A percentile compares a stretch with the other conserved stretches of the same genome.
Conservation (phyloP, 805 yeast species). For the Pichia pseudocactophila region DNA sequence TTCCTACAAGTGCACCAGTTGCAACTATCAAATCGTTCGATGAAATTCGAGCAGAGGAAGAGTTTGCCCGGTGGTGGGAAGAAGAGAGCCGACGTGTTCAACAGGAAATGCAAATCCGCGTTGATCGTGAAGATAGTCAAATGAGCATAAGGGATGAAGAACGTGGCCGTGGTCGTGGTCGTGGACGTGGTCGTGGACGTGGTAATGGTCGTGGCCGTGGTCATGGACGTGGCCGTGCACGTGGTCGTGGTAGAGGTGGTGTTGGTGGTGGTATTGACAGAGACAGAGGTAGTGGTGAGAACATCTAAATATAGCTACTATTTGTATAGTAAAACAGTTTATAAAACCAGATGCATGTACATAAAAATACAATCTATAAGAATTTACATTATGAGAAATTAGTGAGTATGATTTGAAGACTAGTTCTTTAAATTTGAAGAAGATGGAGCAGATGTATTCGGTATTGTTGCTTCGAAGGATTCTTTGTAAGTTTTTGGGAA, state of each 20-base stretch:
- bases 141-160: background rate
- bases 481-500: slow-evolving; percentile 7
- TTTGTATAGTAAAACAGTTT: background rate
- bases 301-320: background rate
- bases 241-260: background rate
- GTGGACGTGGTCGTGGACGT: background rate
- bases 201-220: background rate
- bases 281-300: background rate
- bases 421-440: background rate
- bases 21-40: slow-evolving; percentile 33
- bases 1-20: background rate
- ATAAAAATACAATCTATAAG: background rate
- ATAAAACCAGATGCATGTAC: background rate
- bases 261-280: slow-evolving; percentile 1
- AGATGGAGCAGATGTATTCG: background rate
- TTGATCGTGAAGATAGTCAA: background rate
- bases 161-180: background rate
- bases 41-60: slow-evolving; percentile 74
- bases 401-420: background rate
- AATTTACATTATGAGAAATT: background rate
- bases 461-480: slow-evolving; percentile 8
- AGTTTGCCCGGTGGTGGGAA: slow-evolving; percentile 84
- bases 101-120: slow-evolving; percentile 21
- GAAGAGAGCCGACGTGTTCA: slow-evolving; percentile 66
- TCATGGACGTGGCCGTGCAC: background rate